Evolutionary conservation across 2,329 filamentous ascomycete species (phyloP).

Genomic region (Graphilbum fragrans): DNA sequence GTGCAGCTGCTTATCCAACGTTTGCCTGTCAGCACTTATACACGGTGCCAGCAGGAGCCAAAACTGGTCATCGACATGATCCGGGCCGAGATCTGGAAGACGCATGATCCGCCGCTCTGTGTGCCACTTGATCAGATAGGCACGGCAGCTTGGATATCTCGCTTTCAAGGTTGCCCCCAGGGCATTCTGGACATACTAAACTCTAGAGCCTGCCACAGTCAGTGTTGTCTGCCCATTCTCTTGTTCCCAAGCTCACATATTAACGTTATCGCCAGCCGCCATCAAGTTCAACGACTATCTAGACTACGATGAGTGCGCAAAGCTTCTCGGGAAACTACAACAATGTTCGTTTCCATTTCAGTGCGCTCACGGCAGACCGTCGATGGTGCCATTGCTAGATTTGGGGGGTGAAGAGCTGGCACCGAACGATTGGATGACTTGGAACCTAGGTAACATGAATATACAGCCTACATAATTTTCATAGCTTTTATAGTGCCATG

Average conservation of each 20-base stretch:
- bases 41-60: conserved; percentile 64
- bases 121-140: neutral
- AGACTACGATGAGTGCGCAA: conserved; percentile 40
- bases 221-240: conserved; percentile 7
- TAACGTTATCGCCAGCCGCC: conserved; percentile 30
- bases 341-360: conserved; percentile 64
- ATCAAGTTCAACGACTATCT: conserved; percentile 79
- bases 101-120: conserved; percentile 21
- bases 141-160: conserved; percentile 39
- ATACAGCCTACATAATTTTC: too few relatives aligned
- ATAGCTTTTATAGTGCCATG: too few relatives aligned
- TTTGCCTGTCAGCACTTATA: conserved; percentile 61
- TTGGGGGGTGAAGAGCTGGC: too few relatives aligned
- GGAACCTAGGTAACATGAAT: too few relatives aligned
- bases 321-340: conserved; percentile 44
- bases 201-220: conserved; percentile 63
- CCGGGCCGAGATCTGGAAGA: conserved; percentile 59
- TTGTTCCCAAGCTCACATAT: neutral
- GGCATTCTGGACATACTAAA: conserved; percentile 67
- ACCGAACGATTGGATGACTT: too few relatives aligned
- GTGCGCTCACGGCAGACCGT: conserved; percentile 68
- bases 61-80: conserved; percentile 61
- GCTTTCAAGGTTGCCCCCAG: conserved; percentile 57
- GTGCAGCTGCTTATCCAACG: conserved; percentile 34
- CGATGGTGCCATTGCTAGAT: conserved; percentile 50